Evolutionary conservation across 176 grass and related monocot genomes (phyloP).

Genomic region (Oryza rufipogon): DNA sequence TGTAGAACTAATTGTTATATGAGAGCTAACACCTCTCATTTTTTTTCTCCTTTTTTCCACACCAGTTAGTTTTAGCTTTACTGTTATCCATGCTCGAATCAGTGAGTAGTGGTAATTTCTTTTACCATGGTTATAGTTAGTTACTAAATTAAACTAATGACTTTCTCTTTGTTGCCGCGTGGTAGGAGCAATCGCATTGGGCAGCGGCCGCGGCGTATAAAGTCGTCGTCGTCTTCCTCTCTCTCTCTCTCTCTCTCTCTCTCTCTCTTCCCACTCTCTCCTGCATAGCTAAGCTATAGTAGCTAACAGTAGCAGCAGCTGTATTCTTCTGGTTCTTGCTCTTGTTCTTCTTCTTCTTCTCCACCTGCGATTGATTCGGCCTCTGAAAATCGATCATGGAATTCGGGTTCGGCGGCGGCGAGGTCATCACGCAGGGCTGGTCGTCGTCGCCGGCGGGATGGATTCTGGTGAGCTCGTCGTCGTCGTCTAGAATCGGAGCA

Average conservation of each 20-base stretch:
- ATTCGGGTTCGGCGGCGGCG: neutral
- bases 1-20: too few species aligned
- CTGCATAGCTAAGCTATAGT: neutral
- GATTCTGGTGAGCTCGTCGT: neutral
- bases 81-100: neutral
- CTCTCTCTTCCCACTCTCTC: neutral
- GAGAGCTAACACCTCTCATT: too few species aligned
- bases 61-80: too few species aligned
- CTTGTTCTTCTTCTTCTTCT: neutral
- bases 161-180: neutral
- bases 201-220: neutral
- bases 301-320: neutral
- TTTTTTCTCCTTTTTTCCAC: too few species aligned
- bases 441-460: neutral
- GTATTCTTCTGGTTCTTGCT: neutral
- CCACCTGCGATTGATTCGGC: neutral
- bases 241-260: too few species aligned
- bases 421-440: neutral
- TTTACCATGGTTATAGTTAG: neutral
- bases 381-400: neutral
- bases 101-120: neutral
- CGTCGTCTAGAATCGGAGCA: neutral
- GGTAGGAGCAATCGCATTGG: neutral
- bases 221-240: slow-evolving; percentile 28
- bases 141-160: neutral